These are phyloP conservation scores for Xylaria sp. DNA, from an alignment of 2,329 filamentous ascomycete genomes.

Conservation along the genomic window DNA sequence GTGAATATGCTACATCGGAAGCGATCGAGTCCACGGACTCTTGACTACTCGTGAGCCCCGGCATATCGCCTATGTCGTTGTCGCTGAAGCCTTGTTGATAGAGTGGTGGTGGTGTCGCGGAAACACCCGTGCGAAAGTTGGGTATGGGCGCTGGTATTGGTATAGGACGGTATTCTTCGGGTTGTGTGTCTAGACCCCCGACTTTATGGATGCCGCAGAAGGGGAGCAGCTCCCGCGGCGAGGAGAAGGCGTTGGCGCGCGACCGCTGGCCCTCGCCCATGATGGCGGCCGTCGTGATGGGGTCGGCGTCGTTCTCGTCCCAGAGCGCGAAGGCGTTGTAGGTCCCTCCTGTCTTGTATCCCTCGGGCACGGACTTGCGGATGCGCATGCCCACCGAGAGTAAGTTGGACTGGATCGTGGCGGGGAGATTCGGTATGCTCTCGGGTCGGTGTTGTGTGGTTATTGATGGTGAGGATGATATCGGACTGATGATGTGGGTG, in stretches of 20 bases:
- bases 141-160: constrained; percentile 33
- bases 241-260: constrained; percentile 47
- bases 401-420: constrained; percentile 81
- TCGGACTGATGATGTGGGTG: constrained; percentile 13
- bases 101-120: background rate
- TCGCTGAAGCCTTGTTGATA: constrained; percentile 37
- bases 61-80: constrained; percentile 51
- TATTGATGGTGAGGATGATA: constrained; percentile 39
- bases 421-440: constrained; percentile 64
- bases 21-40: constrained; percentile 59
- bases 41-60: constrained; percentile 66
- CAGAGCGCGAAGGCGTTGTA: constrained; percentile 65
- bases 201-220: constrained; percentile 85
- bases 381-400: constrained; percentile 93
- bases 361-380: constrained; percentile 91
- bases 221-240: constrained; percentile 73
- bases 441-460: constrained; percentile 19
- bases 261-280: constrained; percentile 41
- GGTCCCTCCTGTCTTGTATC: constrained; percentile 82
- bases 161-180: constrained; percentile 51
- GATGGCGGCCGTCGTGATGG: background rate
- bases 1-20: constrained; percentile 38
- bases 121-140: constrained; percentile 31
- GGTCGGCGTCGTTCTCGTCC: constrained; percentile 51
- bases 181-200: constrained; percentile 73